Percentiles rank a stretch among this genome's conserved stretches.
phyloP scores from a whole-genome alignment of 768 basidiomycete genomes.

The Termitomyces sp. region DNA sequence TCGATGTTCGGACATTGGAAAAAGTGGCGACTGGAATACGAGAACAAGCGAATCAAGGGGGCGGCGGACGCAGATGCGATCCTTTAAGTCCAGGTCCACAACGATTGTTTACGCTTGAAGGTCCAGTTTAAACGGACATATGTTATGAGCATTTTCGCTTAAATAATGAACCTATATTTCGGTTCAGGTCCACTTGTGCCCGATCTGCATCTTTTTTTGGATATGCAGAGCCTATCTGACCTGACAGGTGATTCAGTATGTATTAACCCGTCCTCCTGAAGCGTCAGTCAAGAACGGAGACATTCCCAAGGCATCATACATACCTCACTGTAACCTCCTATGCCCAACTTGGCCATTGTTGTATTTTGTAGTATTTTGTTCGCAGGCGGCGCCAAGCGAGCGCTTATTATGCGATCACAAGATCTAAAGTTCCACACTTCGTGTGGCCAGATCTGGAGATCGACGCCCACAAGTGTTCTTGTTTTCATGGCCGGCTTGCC shows the following conservation, averaged over 20 bases:
- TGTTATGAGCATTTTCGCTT: conserved; percentile 10
- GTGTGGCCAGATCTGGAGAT: conserved; percentile 13
- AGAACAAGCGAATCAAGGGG: background rate
- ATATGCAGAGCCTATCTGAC: conserved; percentile 2
- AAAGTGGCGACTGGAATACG: background rate
- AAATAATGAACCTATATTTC: conserved; percentile 6
- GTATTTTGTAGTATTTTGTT: conserved; percentile 17
- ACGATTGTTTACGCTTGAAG: conserved; percentile 16
- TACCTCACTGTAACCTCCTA: background rate
- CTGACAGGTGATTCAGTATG: background rate
- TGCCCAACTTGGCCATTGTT: conserved; percentile 12
- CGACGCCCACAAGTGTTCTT: conserved; percentile 14
- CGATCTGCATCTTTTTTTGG: conserved; percentile 1
- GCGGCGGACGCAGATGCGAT: background rate
- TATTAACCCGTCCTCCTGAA: background rate
- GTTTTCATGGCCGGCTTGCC: conserved; percentile 1
- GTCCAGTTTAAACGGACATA: conserved; percentile 10
- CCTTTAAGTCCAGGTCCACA: conserved; percentile 9
- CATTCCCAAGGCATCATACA: conserved; percentile 1
- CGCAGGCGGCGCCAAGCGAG: conserved; percentile 5
- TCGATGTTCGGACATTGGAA: background rate
- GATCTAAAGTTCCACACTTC: conserved; percentile 5
- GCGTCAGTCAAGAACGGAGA: background rate
- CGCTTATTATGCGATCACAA: conserved; percentile 14
- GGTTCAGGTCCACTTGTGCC: conserved; percentile 1